Evolutionary conservation across 2,329 filamentous ascomycete species (phyloP).

Genomic region (Nigrospora sphaerica): DNA sequence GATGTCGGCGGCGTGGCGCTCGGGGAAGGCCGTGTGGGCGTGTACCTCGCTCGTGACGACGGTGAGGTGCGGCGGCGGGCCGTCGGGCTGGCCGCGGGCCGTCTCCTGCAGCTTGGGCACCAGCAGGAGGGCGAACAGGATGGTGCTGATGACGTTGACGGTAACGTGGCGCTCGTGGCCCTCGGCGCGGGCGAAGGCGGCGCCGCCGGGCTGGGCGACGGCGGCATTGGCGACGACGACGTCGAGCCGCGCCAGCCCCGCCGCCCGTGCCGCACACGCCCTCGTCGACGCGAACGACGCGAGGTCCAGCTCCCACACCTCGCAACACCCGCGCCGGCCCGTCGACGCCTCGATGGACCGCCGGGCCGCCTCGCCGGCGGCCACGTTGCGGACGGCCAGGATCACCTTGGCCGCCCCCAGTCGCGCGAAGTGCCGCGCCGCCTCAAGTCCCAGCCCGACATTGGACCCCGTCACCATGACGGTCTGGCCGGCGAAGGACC

Average conservation of each 20-base stretch:
- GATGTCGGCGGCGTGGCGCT: no score
- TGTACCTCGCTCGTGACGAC: no score
- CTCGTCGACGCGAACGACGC: constrained; percentile 29
- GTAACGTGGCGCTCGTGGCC: constrained; percentile 42
- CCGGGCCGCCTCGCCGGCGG: constrained; percentile 27
- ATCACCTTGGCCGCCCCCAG: neutral
- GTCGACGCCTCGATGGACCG: constrained; percentile 18
- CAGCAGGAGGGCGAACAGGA: constrained; percentile 20
- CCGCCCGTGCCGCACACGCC: constrained; percentile 26
- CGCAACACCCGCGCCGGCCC: constrained; percentile 11
- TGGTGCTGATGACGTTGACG: constrained; percentile 22
- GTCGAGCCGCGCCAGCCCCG: constrained; percentile 31
- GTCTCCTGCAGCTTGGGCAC: constrained; percentile 21
- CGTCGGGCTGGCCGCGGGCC: no score
- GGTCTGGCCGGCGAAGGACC: constrained; percentile 1
- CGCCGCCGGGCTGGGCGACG: constrained; percentile 27
- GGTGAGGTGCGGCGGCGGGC: no score
- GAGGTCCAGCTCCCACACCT: constrained; percentile 39
- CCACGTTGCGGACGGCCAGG: constrained; percentile 1
- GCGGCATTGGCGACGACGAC: constrained; percentile 35
- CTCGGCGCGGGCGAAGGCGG: constrained; percentile 30
- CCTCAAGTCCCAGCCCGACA: constrained; percentile 3
- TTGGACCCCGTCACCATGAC: constrained; percentile 5
- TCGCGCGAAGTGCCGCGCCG: constrained; percentile 2
- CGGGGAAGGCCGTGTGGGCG: no score